Base-by-base conservation (phyloP, 1,284 basidiomycete genomes). In the Leccinum holopus region DNA sequence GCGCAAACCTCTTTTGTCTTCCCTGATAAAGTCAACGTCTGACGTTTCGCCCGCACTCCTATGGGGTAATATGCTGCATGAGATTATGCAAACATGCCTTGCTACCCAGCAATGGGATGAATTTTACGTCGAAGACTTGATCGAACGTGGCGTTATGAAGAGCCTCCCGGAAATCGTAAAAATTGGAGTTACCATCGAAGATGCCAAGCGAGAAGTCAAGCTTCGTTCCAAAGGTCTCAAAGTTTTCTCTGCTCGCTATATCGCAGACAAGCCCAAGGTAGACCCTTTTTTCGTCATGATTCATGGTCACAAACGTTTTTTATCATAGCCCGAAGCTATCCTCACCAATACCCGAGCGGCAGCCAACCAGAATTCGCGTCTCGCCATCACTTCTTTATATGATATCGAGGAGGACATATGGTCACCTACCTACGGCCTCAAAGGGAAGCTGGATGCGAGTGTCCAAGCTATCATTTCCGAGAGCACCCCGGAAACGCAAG, bases 391-490 rank as follows among this genome's bases (percentile, higher is more conserved):
- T 9, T 80, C 87, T 28, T 75, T 95, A 2, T 84, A 92, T 65
- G 95, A 95, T 63, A 84, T 97, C 49, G 97, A 99, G 79, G 97
- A 99, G 75, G 96, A 98, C 68, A 97, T 99, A 64, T 97, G 94
- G 91, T 96, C 93, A 0, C 96, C 97, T 0, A 91, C 88, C 11
- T 97, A 92, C 72, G 97, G 97, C 1, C 81, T 99, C 47, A 98
- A 97, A 75, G 97, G 97, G 25, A 98, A 98, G 76, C 81, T 99
- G 18, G 97, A 99, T 69, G 96, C 92, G 0, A 94, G 91, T 4
- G 87, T 98, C 0, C 85, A 94, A 68, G 85, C 86, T 0, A 75
- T 84, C 11, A 82, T 94, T 37, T 75, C 84, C 9, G 83, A 85
- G 64, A 67, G 67, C 25, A 68, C 70, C 67, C 56, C 63, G 67